These are phyloP conservation scores for Neonectria faginata DNA, from an alignment of 2,329 filamentous ascomycete species.

Conservation along the genomic window DNA sequence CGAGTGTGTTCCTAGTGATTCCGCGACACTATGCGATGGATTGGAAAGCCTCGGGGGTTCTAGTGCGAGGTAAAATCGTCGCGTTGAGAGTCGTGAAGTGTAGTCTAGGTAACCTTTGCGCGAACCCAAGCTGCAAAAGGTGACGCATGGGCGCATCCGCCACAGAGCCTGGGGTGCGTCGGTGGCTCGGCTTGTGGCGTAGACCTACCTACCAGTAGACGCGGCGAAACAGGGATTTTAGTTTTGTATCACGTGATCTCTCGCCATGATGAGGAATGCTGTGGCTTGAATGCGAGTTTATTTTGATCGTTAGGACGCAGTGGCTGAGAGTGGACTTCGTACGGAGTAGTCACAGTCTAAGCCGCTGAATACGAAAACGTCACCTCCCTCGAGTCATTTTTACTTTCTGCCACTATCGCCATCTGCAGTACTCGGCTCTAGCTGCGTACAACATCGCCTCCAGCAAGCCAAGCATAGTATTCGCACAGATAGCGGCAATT, in stretches of 20 bases:
- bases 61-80: slow-evolving; percentile 5
- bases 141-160: slow-evolving; percentile 20
- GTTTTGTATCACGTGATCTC: background rate
- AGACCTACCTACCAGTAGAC: no score
- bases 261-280: background rate
- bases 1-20: background rate
- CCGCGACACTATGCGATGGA: slow-evolving; percentile 5
- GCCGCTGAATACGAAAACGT: slow-evolving; percentile 7
- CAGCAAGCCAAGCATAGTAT: no score
- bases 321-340: background rate
- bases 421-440: background rate
- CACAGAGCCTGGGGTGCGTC: slow-evolving; percentile 1
- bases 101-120: slow-evolving; percentile 7
- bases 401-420: background rate
- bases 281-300: background rate
- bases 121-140: slow-evolving; percentile 13
- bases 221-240: background rate
- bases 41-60: slow-evolving; percentile 8
- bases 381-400: background rate
- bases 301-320: background rate
- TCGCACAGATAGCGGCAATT: no score
- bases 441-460: background rate
- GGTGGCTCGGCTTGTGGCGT: slow-evolving; percentile 18
- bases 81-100: slow-evolving; percentile 15
- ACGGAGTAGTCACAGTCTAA: background rate